Evolutionary conservation across 345 rosid species (phyloP).

Genomic region (Populus euphratica): DNA sequence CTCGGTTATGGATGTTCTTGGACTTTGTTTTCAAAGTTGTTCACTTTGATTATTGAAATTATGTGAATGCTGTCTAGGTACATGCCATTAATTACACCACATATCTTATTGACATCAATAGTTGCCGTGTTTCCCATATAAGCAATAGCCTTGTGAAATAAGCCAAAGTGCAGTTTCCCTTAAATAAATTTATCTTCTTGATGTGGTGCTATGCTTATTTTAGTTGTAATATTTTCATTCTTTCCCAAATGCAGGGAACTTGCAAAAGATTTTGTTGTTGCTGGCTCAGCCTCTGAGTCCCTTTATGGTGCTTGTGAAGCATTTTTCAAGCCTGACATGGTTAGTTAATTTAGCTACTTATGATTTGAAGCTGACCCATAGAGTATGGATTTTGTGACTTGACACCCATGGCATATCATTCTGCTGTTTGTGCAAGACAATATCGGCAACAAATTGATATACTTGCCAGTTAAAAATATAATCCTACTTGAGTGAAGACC

Average conservation of each 20-base stretch:
- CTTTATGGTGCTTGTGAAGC: slow-evolving; percentile 96
- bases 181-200: background rate
- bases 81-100: background rate
- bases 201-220: background rate
- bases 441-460: background rate
- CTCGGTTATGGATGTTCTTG: background rate
- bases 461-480: background rate
- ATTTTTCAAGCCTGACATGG: slow-evolving; percentile 92
- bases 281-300: slow-evolving; percentile 80
- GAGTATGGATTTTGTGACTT: background rate
- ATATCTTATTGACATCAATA: background rate
- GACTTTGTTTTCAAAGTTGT: background rate
- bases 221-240: slow-evolving; percentile 1
- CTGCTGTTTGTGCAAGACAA: background rate
- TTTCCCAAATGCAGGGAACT: slow-evolving; percentile 51
- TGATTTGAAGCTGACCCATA: background rate
- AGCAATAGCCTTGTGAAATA: background rate
- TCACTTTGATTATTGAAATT: background rate
- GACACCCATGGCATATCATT: background rate
- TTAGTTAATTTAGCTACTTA: slow-evolving; percentile 29
- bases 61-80: background rate
- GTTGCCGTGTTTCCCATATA: background rate
- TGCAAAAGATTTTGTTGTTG: slow-evolving; percentile 87
- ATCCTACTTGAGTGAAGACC: background rate
- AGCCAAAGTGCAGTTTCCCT: background rate